phyloP scores from a whole-genome alignment of 2,329 filamentous ascomycete genomes.

The Aurifilum marmelostoma region DNA sequence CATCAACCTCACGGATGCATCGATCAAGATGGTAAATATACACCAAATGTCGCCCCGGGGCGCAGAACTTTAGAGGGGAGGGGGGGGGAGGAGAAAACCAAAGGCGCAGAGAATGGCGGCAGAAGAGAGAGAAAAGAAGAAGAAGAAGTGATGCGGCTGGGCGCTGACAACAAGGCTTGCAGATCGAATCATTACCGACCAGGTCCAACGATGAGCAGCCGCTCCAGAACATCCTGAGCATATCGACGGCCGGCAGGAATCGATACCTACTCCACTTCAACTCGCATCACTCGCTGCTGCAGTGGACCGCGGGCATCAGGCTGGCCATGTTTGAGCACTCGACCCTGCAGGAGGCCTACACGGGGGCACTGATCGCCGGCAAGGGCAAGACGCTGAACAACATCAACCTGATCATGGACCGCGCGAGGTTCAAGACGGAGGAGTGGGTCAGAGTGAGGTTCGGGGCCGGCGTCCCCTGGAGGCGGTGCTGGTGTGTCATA shows the following conservation, averaged over 20 bases:
- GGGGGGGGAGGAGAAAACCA: background rate
- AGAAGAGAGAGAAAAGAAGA: background rate
- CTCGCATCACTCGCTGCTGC: conserved; percentile 86
- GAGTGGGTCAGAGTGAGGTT: conserved; percentile 97
- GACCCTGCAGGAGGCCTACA: conserved; percentile 93
- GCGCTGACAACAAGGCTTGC: conserved; percentile 31
- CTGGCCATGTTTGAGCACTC: conserved; percentile 94
- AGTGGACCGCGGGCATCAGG: conserved; percentile 95
- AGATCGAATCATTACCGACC: conserved; percentile 90
- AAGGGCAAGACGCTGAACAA: conserved; percentile 90
- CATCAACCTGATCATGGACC: conserved; percentile 86
- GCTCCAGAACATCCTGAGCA: conserved; percentile 90
- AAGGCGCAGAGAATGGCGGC: too few relatives aligned
- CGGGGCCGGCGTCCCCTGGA: conserved; percentile 93
- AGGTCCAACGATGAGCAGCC: conserved; percentile 75
- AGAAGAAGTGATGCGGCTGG: background rate
- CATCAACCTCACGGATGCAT: conserved; percentile 95
- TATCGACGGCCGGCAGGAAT: conserved; percentile 94
- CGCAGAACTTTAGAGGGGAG: background rate
- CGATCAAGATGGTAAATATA: conserved; percentile 88
- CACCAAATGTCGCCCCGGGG: background rate
- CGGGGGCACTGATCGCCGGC: conserved; percentile 90
- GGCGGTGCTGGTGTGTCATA: conserved; percentile 95
- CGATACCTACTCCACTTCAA: conserved; percentile 96
- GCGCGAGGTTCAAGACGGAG: conserved; percentile 74